Evolutionary conservation across 495 filamentous ascomycete genomes (phyloP), one percentile per base, ranked within the genome.

Genomic region (Penicillium canariense): DNA sequence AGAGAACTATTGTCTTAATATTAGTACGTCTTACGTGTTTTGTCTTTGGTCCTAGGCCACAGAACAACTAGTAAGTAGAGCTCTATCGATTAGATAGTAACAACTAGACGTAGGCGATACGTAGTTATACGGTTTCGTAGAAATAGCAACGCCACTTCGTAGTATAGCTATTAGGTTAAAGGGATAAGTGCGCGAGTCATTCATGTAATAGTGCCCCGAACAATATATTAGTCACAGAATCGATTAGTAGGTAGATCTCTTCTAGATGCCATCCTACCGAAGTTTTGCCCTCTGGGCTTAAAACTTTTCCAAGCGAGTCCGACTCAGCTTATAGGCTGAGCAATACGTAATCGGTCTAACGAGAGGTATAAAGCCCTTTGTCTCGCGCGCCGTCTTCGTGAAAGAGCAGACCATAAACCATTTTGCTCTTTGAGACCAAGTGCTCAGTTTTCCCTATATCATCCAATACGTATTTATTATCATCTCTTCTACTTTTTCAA

Each of bases 361-460:
- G 18, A 49, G 34, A 49, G 52, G 26, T 55, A 55, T 49, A 55
- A 55, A 55, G 45, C 45, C 12, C 25, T 55, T 9, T 55, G 43
- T 49, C 52, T 34, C 36, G 36, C 26, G 43, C 52, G 14, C 45
- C 46, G 15, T 55, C 36, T 49, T 38, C n/a, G 43, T 22, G 45
- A 49, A 26, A 48, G 20, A 55, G 26, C 10, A 55, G 44, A 31
- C 5, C 42, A 55, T 43, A 48, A 48, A 48, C 26, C 32, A 28
- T 42, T 31, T 51, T 45, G 18, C 30, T 48, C 35, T 55, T 43
- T 42, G 26, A 4, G 43, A 42, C 34, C 26, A 8, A 50, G 35
- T 25, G 25, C 35, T 49, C 36, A 35, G 20, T 18, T 30, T 55
- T 43, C 27, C 35, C 45, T 20, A 43, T 2, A 55, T 49, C n/a